A percentile compares a stretch with the other conserved stretches of the same genome.
Evolutionary conservation across 345 rosid genomes (phyloP).

Genomic region (Erysimum cheiranthoides): DNA sequence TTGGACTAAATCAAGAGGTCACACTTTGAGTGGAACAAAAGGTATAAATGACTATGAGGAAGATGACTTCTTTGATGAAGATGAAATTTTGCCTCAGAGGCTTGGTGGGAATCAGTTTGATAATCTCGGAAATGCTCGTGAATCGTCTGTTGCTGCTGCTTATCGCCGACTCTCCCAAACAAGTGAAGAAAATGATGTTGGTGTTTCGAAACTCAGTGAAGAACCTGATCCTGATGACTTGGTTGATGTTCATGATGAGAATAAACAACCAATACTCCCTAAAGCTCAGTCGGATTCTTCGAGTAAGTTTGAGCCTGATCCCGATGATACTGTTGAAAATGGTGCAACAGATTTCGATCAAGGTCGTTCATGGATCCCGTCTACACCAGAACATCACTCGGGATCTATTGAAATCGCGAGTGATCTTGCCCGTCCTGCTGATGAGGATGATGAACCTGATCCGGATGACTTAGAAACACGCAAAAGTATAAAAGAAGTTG

Average conservation of each 20-base stretch:
- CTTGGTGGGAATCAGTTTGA: slow-evolving; percentile 72
- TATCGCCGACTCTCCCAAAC: slow-evolving; percentile 59
- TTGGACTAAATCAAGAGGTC: slow-evolving; percentile 89
- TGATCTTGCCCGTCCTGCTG: slow-evolving; percentile 24
- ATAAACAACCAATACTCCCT: slow-evolving; percentile 12
- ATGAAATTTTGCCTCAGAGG: slow-evolving; percentile 49
- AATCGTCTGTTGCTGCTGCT: slow-evolving; percentile 89
- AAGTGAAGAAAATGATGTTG: slow-evolving; percentile 35
- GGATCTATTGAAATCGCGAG: slow-evolving; percentile 29
- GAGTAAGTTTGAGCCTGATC: slow-evolving; percentile 57
- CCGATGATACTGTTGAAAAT: slow-evolving; percentile 43
- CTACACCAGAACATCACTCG: slow-evolving; percentile 11
- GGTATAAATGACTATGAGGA: slow-evolving; percentile 49
- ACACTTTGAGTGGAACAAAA: slow-evolving; percentile 58
- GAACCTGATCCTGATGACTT: slow-evolving; percentile 77
- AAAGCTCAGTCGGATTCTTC: slow-evolving; percentile 31
- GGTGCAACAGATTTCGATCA: slow-evolving; percentile 28
- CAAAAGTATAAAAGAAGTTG: slow-evolving; percentile 25
- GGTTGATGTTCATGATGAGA: slow-evolving; percentile 32
- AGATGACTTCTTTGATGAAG: slow-evolving; percentile 47
- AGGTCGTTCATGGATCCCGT: slow-evolving; percentile 33
- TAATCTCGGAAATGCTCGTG: slow-evolving; percentile 69
- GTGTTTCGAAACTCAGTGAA: slow-evolving; percentile 48
- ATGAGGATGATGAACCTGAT: slow-evolving; percentile 60
- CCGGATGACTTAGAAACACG: slow-evolving; percentile 56